Evolutionary conservation across 31 red algal genomes (phyloP).

Genomic region (Asparagopsis taxiformis): DNA sequence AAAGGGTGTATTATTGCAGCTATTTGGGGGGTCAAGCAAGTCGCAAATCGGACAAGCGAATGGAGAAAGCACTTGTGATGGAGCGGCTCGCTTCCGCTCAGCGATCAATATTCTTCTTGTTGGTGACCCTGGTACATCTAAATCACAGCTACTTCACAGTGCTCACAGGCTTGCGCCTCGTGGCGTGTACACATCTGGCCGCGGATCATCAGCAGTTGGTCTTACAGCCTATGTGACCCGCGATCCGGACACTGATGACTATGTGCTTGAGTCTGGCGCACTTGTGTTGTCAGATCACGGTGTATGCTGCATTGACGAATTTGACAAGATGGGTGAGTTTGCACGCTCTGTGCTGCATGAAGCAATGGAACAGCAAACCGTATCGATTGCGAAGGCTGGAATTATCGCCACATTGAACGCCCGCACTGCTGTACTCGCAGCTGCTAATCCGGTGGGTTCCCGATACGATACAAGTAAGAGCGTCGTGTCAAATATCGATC

Average conservation of each 20-base stretch:
- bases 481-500: slow-evolving; percentile 96
- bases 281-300: slow-evolving; percentile 95
- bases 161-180: slow-evolving; percentile 96
- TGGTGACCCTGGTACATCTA: slow-evolving; percentile 94
- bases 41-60: slow-evolving; percentile 29
- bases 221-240: slow-evolving; percentile 95
- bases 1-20: slow-evolving; percentile 92
- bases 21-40: slow-evolving; percentile 92
- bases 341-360: slow-evolving; percentile 95
- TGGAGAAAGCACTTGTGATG: slow-evolving; percentile 49
- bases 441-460: slow-evolving; percentile 93
- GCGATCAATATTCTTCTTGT: slow-evolving; percentile 95
- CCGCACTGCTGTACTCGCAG: slow-evolving; percentile 91
- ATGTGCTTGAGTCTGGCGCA: slow-evolving; percentile 93
- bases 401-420: slow-evolving; percentile 98
- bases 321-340: slow-evolving; percentile 98
- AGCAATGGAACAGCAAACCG: slow-evolving; percentile 99
- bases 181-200: slow-evolving; percentile 96
- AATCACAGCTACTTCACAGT: slow-evolving; percentile 86
- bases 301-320: slow-evolving; percentile 97
- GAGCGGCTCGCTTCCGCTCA: slow-evolving; percentile 81
- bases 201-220: slow-evolving; percentile 96
- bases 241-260: slow-evolving; percentile 90
- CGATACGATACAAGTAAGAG: slow-evolving; percentile 79
- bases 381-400: slow-evolving; percentile 97